Base-by-base conservation (phyloP, 805 yeast species). In the Debaryomyces tyrocola region DNA sequence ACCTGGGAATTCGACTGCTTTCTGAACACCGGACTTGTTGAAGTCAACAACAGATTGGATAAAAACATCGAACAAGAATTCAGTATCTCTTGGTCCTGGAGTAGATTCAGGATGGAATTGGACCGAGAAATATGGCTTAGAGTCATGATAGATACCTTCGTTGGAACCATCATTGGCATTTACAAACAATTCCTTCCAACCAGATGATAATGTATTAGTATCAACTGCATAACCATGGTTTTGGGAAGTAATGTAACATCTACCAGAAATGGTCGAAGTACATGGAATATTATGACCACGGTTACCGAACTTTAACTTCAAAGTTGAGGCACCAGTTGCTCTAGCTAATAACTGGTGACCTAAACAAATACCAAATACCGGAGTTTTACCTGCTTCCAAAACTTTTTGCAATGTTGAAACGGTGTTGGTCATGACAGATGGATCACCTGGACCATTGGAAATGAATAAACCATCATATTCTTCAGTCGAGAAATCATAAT, bases 381-480 rank as follows among this genome's bases (percentile, higher is more conserved):
- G 99, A 37, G 94, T 84, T 67, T 82, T 84, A 43, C 82, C 86
- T 33, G 79, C 77, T 37, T 76, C 75, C 48, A 92, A 64, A 31
- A 80, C 87, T 37, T 66, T 67, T 34, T 76, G 56, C 60, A 94
- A 73, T 56, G 79, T 83, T 35, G 70, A 76, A 31, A 86, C 86
- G 49, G 90, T 80, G 17, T 76, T 79, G 38, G 82, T 67, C 82
- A 94, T 78, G 47, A 87, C 89, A 37, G 94, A 80, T 47, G 99
- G 99, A 73, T 94, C 98, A 81, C 99, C 99, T 24, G 99, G 99
- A 75, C 99, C 99, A 70, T 94, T 94, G 46, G 97, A 91, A 55
- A 92, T 76, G 70, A 94, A 94, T 59, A 94, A 78, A 76, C 99
- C 99, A 67, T 94, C 99, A 65, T 86, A 94, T 52, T 83, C 78